Conservation (phyloP, 176 grass and related monocot genomes). For the Calamus simplicifolius region DNA sequence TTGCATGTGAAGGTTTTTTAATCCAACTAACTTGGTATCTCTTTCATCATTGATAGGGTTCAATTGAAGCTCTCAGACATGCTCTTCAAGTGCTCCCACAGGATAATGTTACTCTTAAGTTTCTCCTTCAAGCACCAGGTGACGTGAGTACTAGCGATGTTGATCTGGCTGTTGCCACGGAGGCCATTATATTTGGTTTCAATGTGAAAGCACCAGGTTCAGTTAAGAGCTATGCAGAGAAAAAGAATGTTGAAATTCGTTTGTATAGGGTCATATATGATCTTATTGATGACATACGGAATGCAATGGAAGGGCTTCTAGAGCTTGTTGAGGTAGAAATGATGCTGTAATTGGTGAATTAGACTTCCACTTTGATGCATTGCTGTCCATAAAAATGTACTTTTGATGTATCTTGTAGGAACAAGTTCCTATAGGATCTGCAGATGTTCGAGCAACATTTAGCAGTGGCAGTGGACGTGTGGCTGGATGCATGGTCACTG, state of each 20-base stretch:
- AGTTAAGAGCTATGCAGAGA: slow-evolving; percentile 80
- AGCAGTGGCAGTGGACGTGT: slow-evolving; percentile 86
- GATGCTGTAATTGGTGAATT: too few relatives aligned
- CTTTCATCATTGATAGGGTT: slow-evolving; percentile 42
- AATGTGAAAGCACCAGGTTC: slow-evolving; percentile 81
- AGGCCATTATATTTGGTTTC: slow-evolving; percentile 92
- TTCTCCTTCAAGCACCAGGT: slow-evolving; percentile 89
- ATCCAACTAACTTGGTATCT: too few relatives aligned
- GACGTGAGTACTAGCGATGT: slow-evolving; percentile 78
- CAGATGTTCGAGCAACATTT: slow-evolving; percentile 86
- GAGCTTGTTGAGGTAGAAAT: slow-evolving; percentile 60
- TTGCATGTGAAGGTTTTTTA: too few relatives aligned
- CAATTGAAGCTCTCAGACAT: slow-evolving; percentile 89
- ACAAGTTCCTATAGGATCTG: slow-evolving; percentile 70
- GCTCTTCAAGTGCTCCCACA: slow-evolving; percentile 71
- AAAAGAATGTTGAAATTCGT: slow-evolving; percentile 87
- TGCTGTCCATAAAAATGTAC: too few relatives aligned
- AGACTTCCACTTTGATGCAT: too few relatives aligned
- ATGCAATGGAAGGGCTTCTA: slow-evolving; percentile 97
- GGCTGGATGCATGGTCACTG: slow-evolving; percentile 84
- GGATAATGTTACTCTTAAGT: slow-evolving; percentile 79
- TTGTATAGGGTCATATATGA: slow-evolving; percentile 91
- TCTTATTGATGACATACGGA: slow-evolving; percentile 84
- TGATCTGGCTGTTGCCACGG: slow-evolving; percentile 74
- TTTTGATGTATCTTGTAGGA: slow-evolving; percentile 38